Evolutionary conservation across 2,329 filamentous ascomycete genomes (phyloP), one percentile per base, ranked within the genome.

Genomic region (Gaeumannomyces sp.): DNA sequence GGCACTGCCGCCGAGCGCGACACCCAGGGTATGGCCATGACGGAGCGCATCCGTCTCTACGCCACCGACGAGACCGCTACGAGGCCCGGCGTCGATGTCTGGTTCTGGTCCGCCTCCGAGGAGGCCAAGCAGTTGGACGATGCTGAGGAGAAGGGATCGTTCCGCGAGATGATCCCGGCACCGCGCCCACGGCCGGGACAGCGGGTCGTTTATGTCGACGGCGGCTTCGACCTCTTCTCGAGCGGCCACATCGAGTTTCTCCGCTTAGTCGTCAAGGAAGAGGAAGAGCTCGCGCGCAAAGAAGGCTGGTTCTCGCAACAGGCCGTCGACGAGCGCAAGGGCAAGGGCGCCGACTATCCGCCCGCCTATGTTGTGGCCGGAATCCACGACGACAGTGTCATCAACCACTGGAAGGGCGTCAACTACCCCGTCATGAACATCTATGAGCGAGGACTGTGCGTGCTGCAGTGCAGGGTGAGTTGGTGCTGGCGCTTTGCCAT

Each of bases 351-450:
- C 60, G 91, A 96, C 76, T 96, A 96, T 72, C 82, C 85, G 0
- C 92, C 93, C 0, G 89, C 88, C 8, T 98, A 92, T 74, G 84
- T 99, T n/a, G 86, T 98, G 59, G 93, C 92, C 2, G 95, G 95
- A 61, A 89, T 99, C 29, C 95, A 99, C 77, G 91, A 97, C 72
- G 95, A 99, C 75, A 87, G 90, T 68, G 93, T 96, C 66, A 96
- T 99, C 76, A 99, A 99, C 77, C 82, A 89, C 72, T 96, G 93
- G 90, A 98, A 98, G 78, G 94, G 95, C 50, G 84, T 97, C 71
- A 99, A 99, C 79, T 99, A 97, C 74, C 95, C 95, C 31, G 98
- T 99, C 79, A 99, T 99, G 95, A 99, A 98, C 80, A 93, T 97
- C 65, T 97, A 94, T 72, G 95, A 99, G 81, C 89, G 95, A 58